These are phyloP conservation scores for Sinapis alba DNA, from an alignment of 441 rosid genomes.

Conservation along the genomic window DNA sequence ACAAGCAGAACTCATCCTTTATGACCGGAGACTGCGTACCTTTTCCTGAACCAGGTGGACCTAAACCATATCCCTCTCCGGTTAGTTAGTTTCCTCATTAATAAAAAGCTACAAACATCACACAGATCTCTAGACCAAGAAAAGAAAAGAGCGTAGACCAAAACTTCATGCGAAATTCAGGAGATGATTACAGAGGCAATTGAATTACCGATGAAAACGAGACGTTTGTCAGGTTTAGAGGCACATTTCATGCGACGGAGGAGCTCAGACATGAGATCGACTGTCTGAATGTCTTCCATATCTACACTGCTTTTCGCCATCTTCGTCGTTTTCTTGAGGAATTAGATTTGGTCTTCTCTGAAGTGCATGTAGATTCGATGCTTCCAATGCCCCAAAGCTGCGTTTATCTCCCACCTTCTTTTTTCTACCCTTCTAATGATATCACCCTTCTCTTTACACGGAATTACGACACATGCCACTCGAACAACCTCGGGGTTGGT, in stretches of 20 bases:
- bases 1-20: conserved; percentile 88
- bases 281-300: conserved; percentile 79
- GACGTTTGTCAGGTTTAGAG: conserved; percentile 88
- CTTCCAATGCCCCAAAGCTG: conserved; percentile 17
- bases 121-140: neutral
- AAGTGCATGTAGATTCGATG: conserved; percentile 22
- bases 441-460: neutral
- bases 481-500: conserved; percentile 24
- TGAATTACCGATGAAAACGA: conserved; percentile 76
- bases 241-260: conserved; percentile 95
- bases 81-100: neutral
- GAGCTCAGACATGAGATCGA: conserved; percentile 88
- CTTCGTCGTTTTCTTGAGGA: conserved; percentile 12
- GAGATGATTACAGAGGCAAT: neutral
- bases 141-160: neutral
- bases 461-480: neutral
- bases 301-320: conserved; percentile 61
- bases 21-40: conserved; percentile 96
- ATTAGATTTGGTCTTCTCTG: neutral
- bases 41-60: conserved; percentile 98
- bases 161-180: neutral
- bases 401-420: neutral
- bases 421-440: neutral
- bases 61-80: conserved; percentile 41
- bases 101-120: neutral